A percentile compares a stretch with the other conserved stretches of the same genome.
Evolutionary conservation across 352 stramenopile species (phyloP).

Genomic region (Saprolegnia diclina): DNA sequence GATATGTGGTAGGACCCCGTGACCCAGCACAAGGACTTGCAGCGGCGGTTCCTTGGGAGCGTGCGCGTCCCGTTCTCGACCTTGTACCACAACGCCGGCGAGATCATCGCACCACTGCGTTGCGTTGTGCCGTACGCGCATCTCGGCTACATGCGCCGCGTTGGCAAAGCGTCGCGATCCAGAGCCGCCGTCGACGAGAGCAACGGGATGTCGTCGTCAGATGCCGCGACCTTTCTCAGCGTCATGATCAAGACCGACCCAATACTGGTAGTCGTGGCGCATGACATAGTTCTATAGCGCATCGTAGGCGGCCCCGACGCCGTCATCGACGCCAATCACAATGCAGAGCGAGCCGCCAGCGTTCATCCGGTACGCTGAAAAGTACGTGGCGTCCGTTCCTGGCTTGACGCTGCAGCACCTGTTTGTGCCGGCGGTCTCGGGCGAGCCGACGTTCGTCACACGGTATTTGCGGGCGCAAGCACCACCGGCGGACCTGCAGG

Average conservation of each 20-base stretch:
- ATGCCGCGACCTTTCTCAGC: conserved; percentile 65
- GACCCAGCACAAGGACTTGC: conserved; percentile 38
- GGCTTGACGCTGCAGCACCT: conserved; percentile 33
- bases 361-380: conserved; percentile 37
- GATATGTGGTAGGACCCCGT: conserved; percentile 27
- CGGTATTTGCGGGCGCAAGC: conserved; percentile 67
- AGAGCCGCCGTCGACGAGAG: conserved; percentile 20
- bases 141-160: conserved; percentile 60
- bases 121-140: conserved; percentile 80
- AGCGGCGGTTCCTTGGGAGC: conserved; percentile 65
- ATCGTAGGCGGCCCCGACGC: conserved; percentile 34
- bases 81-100: conserved; percentile 67
- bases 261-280: conserved; percentile 36
- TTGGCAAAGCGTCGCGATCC: conserved; percentile 3
- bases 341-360: conserved; percentile 29
- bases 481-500: conserved; percentile 44
- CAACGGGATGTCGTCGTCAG: conserved; percentile 8
- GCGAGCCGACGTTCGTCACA: conserved; percentile 59
- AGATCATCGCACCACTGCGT: conserved; percentile 72
- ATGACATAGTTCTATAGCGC: neutral
- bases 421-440: conserved; percentile 70
- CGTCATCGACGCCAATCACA: conserved; percentile 15
- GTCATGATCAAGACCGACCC: conserved; percentile 87
- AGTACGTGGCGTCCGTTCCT: conserved; percentile 31
- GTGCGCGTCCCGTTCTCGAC: conserved; percentile 86